A percentile compares a stretch with the other conserved stretches of the same genome.
phyloP scores from a whole-genome alignment of 495 filamentous ascomycete species.

The Talaromyces liani region DNA sequence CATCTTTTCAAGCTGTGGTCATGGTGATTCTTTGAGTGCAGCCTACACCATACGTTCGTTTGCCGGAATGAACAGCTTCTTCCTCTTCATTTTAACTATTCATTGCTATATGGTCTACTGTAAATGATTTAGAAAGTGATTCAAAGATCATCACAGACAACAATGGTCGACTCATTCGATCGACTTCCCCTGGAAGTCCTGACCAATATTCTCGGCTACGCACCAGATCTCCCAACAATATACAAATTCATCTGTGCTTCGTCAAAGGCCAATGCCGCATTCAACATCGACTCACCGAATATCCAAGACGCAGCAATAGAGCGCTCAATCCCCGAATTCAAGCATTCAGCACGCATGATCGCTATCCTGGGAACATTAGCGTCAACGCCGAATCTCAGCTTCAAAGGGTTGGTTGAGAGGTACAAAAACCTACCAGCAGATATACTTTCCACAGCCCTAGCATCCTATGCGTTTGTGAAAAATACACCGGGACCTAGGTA shows the following conservation, averaged over 20 bases:
- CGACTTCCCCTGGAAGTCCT: slow-evolving; percentile 4
- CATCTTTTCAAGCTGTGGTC: not conserved
- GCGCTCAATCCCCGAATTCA: slow-evolving; percentile 8
- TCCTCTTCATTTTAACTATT: too few relatives aligned
- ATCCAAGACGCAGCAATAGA: slow-evolving; percentile 4
- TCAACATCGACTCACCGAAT: not conserved
- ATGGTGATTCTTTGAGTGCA: not conserved
- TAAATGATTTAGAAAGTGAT: too few relatives aligned
- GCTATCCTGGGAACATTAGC: slow-evolving; percentile 6
- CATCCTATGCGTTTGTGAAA: slow-evolving; percentile 2
- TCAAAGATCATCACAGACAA: not conserved
- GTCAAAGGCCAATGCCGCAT: slow-evolving; percentile 1
- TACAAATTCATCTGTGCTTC: slow-evolving; percentile 9
- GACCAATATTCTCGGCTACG: not conserved
- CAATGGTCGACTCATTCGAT: not conserved
- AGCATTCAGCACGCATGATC: slow-evolving; percentile 6
- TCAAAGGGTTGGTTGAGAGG: not conserved
- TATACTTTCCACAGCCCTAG: not conserved
- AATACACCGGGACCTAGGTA: slow-evolving; percentile 3
- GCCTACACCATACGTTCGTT: not conserved
- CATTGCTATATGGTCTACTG: too few relatives aligned
- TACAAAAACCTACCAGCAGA: slow-evolving; percentile 4
- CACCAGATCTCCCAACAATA: slow-evolving; percentile 7
- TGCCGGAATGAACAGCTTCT: too few relatives aligned
- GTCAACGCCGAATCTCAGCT: not conserved